These are phyloP conservation scores for Gynandropsis gynandra DNA, from an alignment of 345 rosid genomes.

Conservation along the genomic window DNA sequence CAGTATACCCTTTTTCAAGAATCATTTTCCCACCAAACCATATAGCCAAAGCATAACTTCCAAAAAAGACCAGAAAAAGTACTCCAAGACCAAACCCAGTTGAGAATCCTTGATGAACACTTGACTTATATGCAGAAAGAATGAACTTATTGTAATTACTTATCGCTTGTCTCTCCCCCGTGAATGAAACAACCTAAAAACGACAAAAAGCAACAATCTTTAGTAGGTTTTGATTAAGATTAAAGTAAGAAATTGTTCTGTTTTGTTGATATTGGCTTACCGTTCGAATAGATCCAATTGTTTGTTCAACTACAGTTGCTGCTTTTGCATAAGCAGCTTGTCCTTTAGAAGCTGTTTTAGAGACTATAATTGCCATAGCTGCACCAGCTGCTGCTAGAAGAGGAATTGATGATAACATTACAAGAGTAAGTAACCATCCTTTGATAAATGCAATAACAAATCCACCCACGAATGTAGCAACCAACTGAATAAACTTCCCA, in stretches of 20 bases:
- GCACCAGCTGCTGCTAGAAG: conserved; percentile 52
- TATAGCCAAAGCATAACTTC: conserved; percentile 51
- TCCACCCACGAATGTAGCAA: conserved; percentile 61
- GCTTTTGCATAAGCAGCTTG: conserved; percentile 62
- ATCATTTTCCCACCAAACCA: conserved; percentile 73
- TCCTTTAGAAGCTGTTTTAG: conserved; percentile 48
- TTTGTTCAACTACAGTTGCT: conserved; percentile 55
- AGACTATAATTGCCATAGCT: conserved; percentile 33
- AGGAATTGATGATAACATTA: conserved; percentile 56
- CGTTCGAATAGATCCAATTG: conserved; percentile 69
- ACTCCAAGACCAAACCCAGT: conserved; percentile 55
- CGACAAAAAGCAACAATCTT: neutral
- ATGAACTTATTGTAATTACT: conserved; percentile 40
- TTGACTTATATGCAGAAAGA: conserved; percentile 45
- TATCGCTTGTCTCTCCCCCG: conserved; percentile 66
- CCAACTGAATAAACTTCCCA: conserved; percentile 62
- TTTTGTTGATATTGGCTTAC: conserved; percentile 33
- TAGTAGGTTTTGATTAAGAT: neutral
- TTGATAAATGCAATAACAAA: conserved; percentile 46
- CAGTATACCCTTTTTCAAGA: conserved; percentile 46
- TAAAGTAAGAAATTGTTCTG: neutral
- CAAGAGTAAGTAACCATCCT: conserved; percentile 81
- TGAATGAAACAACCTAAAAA: conserved; percentile 66
- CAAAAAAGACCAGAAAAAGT: conserved; percentile 29
- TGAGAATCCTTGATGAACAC: conserved; percentile 45